These are phyloP conservation scores for Cryptococcus floricola DNA, from an alignment of 1,284 basidiomycete genomes.

Conservation along the genomic window DNA sequence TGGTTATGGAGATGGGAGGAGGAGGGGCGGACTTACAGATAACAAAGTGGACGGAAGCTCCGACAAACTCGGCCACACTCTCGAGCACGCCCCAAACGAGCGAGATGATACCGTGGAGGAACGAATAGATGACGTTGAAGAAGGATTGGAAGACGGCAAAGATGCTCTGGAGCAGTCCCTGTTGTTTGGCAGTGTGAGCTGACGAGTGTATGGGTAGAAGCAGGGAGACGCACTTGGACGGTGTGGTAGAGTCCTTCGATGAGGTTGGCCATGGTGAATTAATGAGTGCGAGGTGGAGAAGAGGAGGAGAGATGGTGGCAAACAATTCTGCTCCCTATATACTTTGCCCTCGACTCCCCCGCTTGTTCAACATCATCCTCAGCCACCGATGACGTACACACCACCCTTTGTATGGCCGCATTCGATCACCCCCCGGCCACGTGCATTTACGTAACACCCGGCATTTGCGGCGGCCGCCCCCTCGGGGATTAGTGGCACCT, in stretches of 20 bases:
- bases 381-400: background rate
- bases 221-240: constrained; percentile 24
- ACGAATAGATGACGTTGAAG: constrained; percentile 27
- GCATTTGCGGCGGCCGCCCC: too few relatives aligned
- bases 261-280: constrained; percentile 29
- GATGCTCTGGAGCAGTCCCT: constrained; percentile 32
- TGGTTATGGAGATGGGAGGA: background rate
- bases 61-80: constrained; percentile 31
- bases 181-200: background rate
- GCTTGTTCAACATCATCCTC: background rate
- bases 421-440: too few relatives aligned
- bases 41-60: constrained; percentile 35
- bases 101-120: constrained; percentile 27
- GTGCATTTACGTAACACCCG: too few relatives aligned
- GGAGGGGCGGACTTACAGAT: constrained; percentile 23
- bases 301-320: background rate
- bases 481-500: background rate
- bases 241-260: constrained; percentile 28
- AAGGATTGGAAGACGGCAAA: constrained; percentile 24
- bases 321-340: background rate
- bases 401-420: too few relatives aligned
- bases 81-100: constrained; percentile 29
- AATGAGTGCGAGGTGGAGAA: too few relatives aligned
- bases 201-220: background rate
- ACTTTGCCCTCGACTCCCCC: background rate